Evolutionary conservation across 1,284 basidiomycete species (phyloP).

Genomic region (Tremellales sp.): DNA sequence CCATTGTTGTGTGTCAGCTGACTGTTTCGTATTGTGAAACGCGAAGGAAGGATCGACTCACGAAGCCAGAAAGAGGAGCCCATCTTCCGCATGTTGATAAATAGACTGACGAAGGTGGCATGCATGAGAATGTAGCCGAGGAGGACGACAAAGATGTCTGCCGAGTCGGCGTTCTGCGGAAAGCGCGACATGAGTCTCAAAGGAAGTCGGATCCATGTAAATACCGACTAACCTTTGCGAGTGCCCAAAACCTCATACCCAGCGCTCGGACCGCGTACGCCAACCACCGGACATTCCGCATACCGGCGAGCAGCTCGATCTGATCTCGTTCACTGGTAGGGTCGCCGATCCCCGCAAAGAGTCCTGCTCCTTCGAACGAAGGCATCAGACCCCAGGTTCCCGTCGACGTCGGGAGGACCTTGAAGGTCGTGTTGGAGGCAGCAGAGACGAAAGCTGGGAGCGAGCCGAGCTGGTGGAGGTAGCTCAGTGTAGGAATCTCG

Average conservation of each 20-base stretch:
- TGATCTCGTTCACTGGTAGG: slow-evolving; percentile 31
- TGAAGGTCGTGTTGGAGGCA: slow-evolving; percentile 34
- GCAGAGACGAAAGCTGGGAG: slow-evolving; percentile 45
- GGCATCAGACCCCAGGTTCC: slow-evolving; percentile 41
- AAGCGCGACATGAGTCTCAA: slow-evolving; percentile 11
- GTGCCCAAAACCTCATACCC: slow-evolving; percentile 76
- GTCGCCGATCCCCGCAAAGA: slow-evolving; percentile 36
- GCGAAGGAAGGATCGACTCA: slow-evolving; percentile 27
- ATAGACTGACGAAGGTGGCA: slow-evolving; percentile 83
- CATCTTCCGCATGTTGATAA: slow-evolving; percentile 78
- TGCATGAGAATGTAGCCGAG: slow-evolving; percentile 96
- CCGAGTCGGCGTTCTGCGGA: slow-evolving; percentile 79
- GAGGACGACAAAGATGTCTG: slow-evolving; percentile 94
- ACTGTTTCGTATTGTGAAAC: slow-evolving; percentile 8
- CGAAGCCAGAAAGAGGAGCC: slow-evolving; percentile 85
- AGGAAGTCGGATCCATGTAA: slow-evolving; percentile 1
- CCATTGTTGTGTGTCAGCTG: background rate
- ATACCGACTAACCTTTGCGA: slow-evolving; percentile 64
- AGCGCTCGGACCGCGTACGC: slow-evolving; percentile 78
- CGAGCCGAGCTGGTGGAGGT: slow-evolving; percentile 49
- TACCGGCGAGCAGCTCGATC: slow-evolving; percentile 57
- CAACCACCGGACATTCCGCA: slow-evolving; percentile 77
- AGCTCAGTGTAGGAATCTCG: slow-evolving; percentile 60
- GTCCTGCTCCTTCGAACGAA: slow-evolving; percentile 34
- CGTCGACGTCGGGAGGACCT: slow-evolving; percentile 18